Evolutionary conservation across 2,329 filamentous ascomycete species (phyloP).

Genomic region (Ophiocordyceps camponoti-saundersi): DNA sequence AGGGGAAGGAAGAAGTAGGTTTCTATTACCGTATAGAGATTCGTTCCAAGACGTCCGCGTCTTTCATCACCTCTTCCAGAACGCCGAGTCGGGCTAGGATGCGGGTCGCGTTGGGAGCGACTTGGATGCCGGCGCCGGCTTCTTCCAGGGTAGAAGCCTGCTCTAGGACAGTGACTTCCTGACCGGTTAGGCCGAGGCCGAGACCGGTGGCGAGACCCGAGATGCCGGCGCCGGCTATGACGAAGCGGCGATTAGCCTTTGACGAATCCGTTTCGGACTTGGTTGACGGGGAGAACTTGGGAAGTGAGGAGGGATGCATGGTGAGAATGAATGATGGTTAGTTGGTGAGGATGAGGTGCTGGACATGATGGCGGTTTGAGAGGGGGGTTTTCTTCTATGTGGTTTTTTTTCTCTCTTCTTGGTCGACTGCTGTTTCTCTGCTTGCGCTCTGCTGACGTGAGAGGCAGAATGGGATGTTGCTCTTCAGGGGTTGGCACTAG

Average conservation of each 20-base stretch:
- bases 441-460: not conserved
- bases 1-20: conserved; percentile 11
- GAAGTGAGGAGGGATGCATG: not conserved
- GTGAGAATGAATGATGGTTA: not conserved
- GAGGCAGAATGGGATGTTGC: too few relatives aligned
- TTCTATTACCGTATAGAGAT: conserved; percentile 6
- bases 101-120: conserved; percentile 67
- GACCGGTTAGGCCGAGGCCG: conserved; percentile 13
- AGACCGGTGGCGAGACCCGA: conserved; percentile 19
- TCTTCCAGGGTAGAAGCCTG: conserved; percentile 8
- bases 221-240: conserved; percentile 19
- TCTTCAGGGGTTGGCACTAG: too few relatives aligned
- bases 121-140: conserved; percentile 70
- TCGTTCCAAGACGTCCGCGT: conserved; percentile 6
- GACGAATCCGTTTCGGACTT: too few relatives aligned
- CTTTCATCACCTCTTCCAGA: conserved; percentile 43
- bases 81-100: conserved; percentile 58
- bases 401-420: too few relatives aligned
- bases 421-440: not conserved
- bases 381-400: too few relatives aligned
- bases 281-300: not conserved
- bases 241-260: conserved; percentile 5
- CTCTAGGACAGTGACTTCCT: conserved; percentile 11
- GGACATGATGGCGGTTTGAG: too few relatives aligned
- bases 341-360: too few relatives aligned